Evolutionary conservation across 2,329 filamentous ascomycete genomes (phyloP), one percentile per base, ranked within the genome.

Genomic region (Verticillium isaacii): DNA sequence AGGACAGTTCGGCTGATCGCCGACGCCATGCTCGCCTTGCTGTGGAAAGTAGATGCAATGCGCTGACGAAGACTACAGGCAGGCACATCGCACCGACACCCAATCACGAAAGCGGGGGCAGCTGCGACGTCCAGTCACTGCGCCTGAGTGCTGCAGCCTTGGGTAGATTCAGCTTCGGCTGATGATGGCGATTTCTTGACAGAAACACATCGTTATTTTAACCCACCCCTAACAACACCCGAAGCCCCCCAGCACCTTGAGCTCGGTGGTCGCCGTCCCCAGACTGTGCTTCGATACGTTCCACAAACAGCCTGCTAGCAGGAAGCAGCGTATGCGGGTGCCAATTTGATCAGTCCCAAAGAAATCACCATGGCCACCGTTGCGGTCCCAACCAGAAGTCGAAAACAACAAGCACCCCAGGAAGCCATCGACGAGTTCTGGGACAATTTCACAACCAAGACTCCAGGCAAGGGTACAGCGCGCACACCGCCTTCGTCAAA

Each of bases 401-500:
- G 34, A 17, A 84, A 81, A 67, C 80, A 83, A 61, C 82, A 85
- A 68, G 76, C 85, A 8, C 89, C 90, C 0, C 90, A 93, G 71
- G 82, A 86, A 62, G 82, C 79, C 32, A 84, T 93, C 61, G 85
- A 91, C 66, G 84, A 89, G 63, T 92, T 92, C 70, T 93, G 90
- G 90, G 75, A 80, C 59, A 87, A 86, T 62, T 92, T 92, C 67
- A 88, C 83, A 15, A 86, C 87, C 59, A 90, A 88, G 69, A 82
- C 82, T 32, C 90, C 89, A 0, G 89, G 90, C 17, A 91, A 91
- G 77, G 87, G 84, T 83, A 68, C 45, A 69, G 32, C 14, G 39
- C 41, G n/a, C 32, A 19, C 9, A 9, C 19, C 3, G 19, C 4
- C 1, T 12, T 9, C 7, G 9, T 25, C 19, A 9, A 3, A 23